phyloP scores from a whole-genome alignment of 176 grass and related monocot genomes.

The Oryza longistaminata region DNA sequence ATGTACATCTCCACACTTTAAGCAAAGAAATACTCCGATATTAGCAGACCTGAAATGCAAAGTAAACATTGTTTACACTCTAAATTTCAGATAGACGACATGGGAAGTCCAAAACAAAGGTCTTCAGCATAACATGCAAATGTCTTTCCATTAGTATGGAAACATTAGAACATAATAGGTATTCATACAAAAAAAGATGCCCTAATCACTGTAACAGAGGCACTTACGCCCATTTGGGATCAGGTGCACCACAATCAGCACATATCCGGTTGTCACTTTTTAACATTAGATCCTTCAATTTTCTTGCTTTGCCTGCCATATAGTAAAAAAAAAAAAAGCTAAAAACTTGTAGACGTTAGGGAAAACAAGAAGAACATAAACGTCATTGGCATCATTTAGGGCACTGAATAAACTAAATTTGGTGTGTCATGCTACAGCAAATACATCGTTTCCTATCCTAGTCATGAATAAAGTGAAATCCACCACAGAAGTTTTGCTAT shows the following conservation, averaged over 20 bases:
- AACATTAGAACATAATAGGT: not conserved
- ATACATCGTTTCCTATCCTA: not conserved
- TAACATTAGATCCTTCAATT: constrained; percentile 86
- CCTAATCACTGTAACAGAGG: constrained; percentile 30
- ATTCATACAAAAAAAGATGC: constrained; percentile 11
- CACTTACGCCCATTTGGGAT: constrained; percentile 99
- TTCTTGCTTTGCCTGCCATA: constrained; percentile 80
- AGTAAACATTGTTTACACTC: not conserved
- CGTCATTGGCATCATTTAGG: not conserved
- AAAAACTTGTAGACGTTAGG: not conserved
- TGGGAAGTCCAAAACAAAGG: constrained; percentile 32
- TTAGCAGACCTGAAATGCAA: constrained; percentile 74
- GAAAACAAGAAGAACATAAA: not conserved
- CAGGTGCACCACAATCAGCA: constrained; percentile 89
- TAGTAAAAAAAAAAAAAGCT: not conserved
- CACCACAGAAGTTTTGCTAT: constrained; percentile 14
- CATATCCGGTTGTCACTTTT: constrained; percentile 90
- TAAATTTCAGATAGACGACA: constrained; percentile 17
- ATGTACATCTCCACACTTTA: constrained; percentile 98
- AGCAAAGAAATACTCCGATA: constrained; percentile 98
- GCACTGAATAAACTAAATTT: constrained; percentile 18
- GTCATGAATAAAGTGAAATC: not conserved
- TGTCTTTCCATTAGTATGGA: constrained; percentile 6
- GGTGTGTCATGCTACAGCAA: not conserved
- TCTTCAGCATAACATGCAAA: constrained; percentile 15